These are phyloP conservation scores for Botrytis elliptica DNA, from an alignment of 2,329 filamentous ascomycete species.

Conservation along the genomic window DNA sequence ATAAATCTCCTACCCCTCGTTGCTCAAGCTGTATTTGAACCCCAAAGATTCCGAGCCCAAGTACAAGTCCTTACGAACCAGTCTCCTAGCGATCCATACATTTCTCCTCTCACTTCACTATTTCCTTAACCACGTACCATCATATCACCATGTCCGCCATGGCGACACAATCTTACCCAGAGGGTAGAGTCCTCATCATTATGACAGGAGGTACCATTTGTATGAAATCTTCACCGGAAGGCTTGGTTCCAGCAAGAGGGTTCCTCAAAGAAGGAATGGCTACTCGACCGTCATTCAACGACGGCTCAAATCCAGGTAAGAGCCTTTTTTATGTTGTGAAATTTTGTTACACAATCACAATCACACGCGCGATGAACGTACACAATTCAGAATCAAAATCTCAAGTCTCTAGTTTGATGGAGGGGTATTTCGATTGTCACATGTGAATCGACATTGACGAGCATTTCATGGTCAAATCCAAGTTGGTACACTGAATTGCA, in stretches of 20 bases:
- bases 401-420: neutral
- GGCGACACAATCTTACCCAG: constrained; percentile 42
- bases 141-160: neutral
- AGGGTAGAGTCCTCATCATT: constrained; percentile 63
- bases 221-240: constrained; percentile 65
- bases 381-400: neutral
- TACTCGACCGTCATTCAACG: constrained; percentile 67
- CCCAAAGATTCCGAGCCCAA: neutral
- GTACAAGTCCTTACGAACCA: neutral
- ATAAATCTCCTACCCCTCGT: neutral
- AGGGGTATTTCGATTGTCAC: neutral
- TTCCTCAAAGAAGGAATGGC: constrained; percentile 66
- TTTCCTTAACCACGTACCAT: neutral
- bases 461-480: neutral
- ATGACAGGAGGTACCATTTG: constrained; percentile 70
- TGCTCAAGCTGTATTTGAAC: neutral
- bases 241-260: constrained; percentile 58
- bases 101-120: neutral
- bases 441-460: neutral
- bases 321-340: neutral
- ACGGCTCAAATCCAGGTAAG: constrained; percentile 54
- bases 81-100: constrained; percentile 7
- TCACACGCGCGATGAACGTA: neutral
- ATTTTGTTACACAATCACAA: neutral
- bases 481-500: neutral